Evolutionary conservation across 106 monocot genomes (phyloP).

Genomic region (Dioscorea dumetorum): DNA sequence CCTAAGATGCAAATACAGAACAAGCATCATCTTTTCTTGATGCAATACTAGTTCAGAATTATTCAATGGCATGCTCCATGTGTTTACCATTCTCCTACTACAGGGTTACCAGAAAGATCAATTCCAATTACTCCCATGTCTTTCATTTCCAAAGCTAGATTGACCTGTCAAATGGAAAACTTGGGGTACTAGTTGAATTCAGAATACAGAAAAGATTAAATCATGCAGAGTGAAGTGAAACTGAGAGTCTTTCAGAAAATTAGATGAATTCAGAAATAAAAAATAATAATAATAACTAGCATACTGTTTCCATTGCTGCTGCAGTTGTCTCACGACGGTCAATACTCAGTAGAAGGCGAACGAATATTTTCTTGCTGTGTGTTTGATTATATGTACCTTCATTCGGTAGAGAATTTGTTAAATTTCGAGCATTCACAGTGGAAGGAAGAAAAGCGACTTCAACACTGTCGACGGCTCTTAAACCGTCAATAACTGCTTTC

Average conservation of each 20-base stretch:
- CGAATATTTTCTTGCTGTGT: constrained; percentile 67
- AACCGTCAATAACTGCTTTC: constrained; percentile 81
- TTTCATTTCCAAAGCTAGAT: constrained; percentile 78
- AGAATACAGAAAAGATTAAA: too few species aligned
- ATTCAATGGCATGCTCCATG: background rate
- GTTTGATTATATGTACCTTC: constrained; percentile 7
- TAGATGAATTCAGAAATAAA: background rate
- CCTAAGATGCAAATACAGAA: constrained; percentile 22
- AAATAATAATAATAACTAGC: background rate
- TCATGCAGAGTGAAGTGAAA: too few species aligned
- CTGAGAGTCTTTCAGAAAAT: too few species aligned
- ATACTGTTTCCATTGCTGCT: constrained; percentile 90
- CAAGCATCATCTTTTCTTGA: background rate
- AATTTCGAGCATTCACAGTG: constrained; percentile 12
- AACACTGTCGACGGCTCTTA: constrained; percentile 56
- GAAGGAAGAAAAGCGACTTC: constrained; percentile 45
- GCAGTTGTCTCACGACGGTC: constrained; percentile 80
- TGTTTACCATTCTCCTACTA: constrained; percentile 84
- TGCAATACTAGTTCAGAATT: background rate
- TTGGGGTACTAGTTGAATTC: background rate
- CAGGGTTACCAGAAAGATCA: constrained; percentile 94
- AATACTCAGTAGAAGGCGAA: constrained; percentile 81
- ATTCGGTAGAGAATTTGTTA: constrained; percentile 6
- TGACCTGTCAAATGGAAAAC: constrained; percentile 33
- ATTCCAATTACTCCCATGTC: constrained; percentile 84